Evolutionary conservation across 2,329 filamentous ascomycete species (phyloP).

Genomic region (Alternaria dauci): DNA sequence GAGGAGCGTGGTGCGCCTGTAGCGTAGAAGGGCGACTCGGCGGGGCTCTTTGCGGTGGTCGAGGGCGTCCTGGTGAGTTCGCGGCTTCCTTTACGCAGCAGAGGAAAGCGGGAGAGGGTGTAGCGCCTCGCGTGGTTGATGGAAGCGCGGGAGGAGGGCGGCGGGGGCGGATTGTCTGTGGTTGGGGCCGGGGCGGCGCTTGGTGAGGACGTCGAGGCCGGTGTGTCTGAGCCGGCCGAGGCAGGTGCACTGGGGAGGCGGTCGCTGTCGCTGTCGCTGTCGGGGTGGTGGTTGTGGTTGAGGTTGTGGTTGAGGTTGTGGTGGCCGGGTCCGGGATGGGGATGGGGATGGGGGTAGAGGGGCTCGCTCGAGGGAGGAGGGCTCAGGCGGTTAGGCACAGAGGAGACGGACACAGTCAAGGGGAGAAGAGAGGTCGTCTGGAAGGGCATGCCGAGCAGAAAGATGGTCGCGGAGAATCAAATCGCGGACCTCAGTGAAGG

Average conservation of each 20-base stretch:
- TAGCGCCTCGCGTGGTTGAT: slow-evolving; percentile 33
- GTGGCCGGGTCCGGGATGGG: background rate
- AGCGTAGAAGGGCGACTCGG: slow-evolving; percentile 35
- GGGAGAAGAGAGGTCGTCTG: slow-evolving; percentile 41
- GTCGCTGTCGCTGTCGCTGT: background rate
- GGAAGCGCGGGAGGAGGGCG: slow-evolving; percentile 22
- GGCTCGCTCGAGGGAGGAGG: slow-evolving; percentile 15
- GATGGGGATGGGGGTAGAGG: background rate
- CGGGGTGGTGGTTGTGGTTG: too few relatives aligned
- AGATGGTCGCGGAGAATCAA: slow-evolving; percentile 44
- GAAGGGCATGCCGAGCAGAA: slow-evolving; percentile 46
- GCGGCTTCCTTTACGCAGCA: slow-evolving; percentile 46
- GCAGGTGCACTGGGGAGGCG: slow-evolving; percentile 9
- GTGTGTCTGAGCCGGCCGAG: slow-evolving; percentile 17
- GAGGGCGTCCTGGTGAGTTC: slow-evolving; percentile 32
- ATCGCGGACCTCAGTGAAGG: slow-evolving; percentile 42
- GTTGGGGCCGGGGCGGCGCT: background rate
- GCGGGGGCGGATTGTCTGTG: slow-evolving; percentile 19
- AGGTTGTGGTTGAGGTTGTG: background rate
- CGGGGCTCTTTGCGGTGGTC: slow-evolving; percentile 25
- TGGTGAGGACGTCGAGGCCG: slow-evolving; percentile 5
- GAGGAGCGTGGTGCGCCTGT: slow-evolving; percentile 41
- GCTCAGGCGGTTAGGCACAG: slow-evolving; percentile 19
- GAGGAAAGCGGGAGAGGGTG: slow-evolving; percentile 47
- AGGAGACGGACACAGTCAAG: slow-evolving; percentile 33